These are phyloP conservation scores for Discostella stelligeroides DNA, from an alignment of 108 stramenopile genomes.

Conservation along the genomic window DNA sequence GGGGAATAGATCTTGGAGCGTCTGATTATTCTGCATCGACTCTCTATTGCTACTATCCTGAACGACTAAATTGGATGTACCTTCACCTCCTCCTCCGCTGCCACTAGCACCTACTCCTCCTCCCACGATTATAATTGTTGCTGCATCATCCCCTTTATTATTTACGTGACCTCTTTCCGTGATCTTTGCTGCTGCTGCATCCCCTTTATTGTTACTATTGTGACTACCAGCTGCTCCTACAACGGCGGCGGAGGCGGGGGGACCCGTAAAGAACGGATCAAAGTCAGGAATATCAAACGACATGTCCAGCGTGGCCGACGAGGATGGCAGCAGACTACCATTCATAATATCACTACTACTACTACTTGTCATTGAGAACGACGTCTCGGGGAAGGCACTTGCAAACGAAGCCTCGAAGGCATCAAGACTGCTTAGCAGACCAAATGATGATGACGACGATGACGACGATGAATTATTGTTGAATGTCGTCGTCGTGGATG, in stretches of 20 bases:
- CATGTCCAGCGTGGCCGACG: conserved; percentile 34
- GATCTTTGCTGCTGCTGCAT: too few species aligned
- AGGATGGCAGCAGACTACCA: conserved; percentile 23
- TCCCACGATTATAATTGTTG: background rate
- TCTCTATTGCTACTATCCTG: background rate
- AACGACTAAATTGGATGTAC: background rate
- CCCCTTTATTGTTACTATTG: conserved; percentile 9
- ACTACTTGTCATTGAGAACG: conserved; percentile 47
- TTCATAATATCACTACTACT: too few species aligned
- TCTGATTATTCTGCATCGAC: conserved; percentile 6
- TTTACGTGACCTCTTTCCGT: too few species aligned
- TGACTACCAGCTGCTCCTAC: conserved; percentile 7
- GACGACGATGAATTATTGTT: too few species aligned
- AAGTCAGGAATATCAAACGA: conserved; percentile 55
- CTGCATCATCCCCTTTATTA: background rate
- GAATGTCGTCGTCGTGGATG: too few species aligned
- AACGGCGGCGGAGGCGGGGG: conserved; percentile 9
- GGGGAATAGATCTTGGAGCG: conserved; percentile 17
- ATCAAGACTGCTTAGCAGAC: conserved; percentile 65
- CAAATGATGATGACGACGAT: background rate
- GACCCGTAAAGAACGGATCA: conserved; percentile 65
- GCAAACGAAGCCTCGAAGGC: conserved; percentile 84
- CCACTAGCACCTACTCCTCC: background rate
- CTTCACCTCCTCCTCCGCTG: background rate
- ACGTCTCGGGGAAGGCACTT: conserved; percentile 64